Conservation (phyloP, 352 stramenopile genomes). For the Aphanomyces astaci region DNA sequence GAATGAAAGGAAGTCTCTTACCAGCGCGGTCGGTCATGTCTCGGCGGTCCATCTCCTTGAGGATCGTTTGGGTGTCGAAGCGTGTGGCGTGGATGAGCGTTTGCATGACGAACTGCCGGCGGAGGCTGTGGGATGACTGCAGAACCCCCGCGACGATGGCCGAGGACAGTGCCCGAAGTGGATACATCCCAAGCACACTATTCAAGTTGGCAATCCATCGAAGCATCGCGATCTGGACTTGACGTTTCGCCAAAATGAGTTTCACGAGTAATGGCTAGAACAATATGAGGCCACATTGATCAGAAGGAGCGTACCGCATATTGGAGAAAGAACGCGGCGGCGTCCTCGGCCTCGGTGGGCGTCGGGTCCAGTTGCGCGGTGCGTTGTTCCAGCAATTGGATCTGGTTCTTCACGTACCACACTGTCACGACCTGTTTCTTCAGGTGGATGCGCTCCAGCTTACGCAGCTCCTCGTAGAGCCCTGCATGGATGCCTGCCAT, state of each 20-base stretch:
- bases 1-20: neutral
- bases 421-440: slow-evolving; percentile 10
- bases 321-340: neutral
- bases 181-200: neutral
- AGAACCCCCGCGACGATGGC: slow-evolving; percentile 1
- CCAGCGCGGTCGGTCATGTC: neutral
- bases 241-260: neutral
- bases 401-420: slow-evolving; percentile 9
- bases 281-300: neutral
- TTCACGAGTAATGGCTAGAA: slow-evolving; percentile 6
- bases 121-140: neutral
- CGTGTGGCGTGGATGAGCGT: slow-evolving; percentile 14
- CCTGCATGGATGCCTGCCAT: neutral
- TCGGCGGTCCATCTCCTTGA: neutral
- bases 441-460: neutral
- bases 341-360: neutral
- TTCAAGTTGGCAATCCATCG: slow-evolving; percentile 13
- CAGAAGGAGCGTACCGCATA: neutral
- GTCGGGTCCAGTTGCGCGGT: neutral
- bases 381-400: slow-evolving; percentile 1
- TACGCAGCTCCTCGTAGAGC: slow-evolving; percentile 9
- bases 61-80: slow-evolving; percentile 5
- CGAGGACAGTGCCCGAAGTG: neutral
- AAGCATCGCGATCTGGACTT: slow-evolving; percentile 13
- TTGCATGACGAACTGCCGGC: slow-evolving; percentile 8